phyloP scores from a whole-genome alignment of 2,329 filamentous ascomycete genomes.

The Colletotrichum nymphaeae region DNA sequence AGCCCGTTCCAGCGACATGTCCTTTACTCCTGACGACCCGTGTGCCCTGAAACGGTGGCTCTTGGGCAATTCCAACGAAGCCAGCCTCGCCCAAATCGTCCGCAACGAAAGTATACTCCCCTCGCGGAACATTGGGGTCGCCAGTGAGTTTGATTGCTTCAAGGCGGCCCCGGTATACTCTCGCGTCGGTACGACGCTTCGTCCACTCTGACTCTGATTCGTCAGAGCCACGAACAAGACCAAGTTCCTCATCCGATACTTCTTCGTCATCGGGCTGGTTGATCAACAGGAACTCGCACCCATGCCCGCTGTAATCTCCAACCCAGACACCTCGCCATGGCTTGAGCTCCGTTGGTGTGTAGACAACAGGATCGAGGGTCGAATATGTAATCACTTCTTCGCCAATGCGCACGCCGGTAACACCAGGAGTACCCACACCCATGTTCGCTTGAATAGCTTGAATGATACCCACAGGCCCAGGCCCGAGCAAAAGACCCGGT shows the following conservation, averaged over 20 bases:
- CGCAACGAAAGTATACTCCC: conserved; percentile 84
- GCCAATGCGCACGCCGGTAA: conserved; percentile 59
- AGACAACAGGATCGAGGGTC: conserved; percentile 79
- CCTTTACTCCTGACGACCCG: conserved; percentile 79
- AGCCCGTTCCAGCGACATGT: conserved; percentile 81
- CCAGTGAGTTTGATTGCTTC: conserved; percentile 93
- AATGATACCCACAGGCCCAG: conserved; percentile 40
- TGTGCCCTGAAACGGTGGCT: conserved; percentile 78
- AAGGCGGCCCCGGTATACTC: conserved; percentile 73
- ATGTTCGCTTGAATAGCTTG: conserved; percentile 37
- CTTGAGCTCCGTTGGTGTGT: conserved; percentile 82
- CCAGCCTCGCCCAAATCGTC: conserved; percentile 79
- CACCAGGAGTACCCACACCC: conserved; percentile 39
- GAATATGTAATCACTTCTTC: conserved; percentile 72
- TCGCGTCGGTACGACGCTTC: conserved; percentile 55
- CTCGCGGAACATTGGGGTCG: conserved; percentile 88
- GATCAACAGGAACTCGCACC: conserved; percentile 88
- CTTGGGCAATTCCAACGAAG: conserved; percentile 71
- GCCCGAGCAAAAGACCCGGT: conserved; percentile 43
- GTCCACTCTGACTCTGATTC: conserved; percentile 61
- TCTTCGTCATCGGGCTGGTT: conserved; percentile 76
- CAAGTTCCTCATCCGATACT: conserved; percentile 51
- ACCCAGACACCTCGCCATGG: conserved; percentile 94
- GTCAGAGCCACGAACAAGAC: conserved; percentile 49
- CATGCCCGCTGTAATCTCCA: conserved; percentile 89